Conservation (phyloP, 495 filamentous ascomycete genomes). For the Evernia prunastri region DNA sequence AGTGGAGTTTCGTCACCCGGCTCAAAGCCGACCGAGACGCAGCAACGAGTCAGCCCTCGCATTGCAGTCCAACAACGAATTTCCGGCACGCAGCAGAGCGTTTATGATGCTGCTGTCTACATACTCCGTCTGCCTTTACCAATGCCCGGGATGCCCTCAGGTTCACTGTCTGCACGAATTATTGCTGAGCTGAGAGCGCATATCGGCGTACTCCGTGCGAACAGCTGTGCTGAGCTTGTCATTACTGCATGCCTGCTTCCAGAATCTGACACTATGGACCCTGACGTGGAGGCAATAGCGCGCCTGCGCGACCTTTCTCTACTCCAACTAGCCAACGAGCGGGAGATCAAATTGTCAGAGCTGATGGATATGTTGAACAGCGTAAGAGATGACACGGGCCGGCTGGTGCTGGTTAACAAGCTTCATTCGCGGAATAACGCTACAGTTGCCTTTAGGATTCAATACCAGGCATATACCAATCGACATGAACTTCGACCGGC, state of each 20-base stretch:
- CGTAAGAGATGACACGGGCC: conserved; percentile 27
- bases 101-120: conserved; percentile 33
- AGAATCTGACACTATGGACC: conserved; percentile 24
- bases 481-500: too few relatives aligned
- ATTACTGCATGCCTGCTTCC: conserved; percentile 20
- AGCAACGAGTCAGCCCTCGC: not conserved
- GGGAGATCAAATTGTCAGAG: conserved; percentile 1
- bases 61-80: conserved; percentile 27
- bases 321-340: conserved; percentile 32
- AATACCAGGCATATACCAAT: too few relatives aligned
- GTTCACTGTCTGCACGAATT: conserved; percentile 18
- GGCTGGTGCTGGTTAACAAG: conserved; percentile 33
- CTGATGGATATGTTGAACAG: conserved; percentile 22
- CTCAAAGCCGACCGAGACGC: not conserved
- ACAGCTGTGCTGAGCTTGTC: conserved; percentile 22
- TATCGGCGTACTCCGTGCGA: conserved; percentile 24
- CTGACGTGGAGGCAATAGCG: conserved; percentile 25
- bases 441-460: conserved; percentile 26
- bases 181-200: conserved; percentile 27
- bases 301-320: conserved; percentile 30
- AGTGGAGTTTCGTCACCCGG: not conserved
- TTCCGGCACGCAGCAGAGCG: conserved; percentile 25
- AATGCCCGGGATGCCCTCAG: conserved; percentile 16
- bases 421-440: conserved; percentile 19
- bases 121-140: conserved; percentile 28